phyloP scores from a whole-genome alignment of 2,329 filamentous ascomycete species.

The Fusarium sp. region DNA sequence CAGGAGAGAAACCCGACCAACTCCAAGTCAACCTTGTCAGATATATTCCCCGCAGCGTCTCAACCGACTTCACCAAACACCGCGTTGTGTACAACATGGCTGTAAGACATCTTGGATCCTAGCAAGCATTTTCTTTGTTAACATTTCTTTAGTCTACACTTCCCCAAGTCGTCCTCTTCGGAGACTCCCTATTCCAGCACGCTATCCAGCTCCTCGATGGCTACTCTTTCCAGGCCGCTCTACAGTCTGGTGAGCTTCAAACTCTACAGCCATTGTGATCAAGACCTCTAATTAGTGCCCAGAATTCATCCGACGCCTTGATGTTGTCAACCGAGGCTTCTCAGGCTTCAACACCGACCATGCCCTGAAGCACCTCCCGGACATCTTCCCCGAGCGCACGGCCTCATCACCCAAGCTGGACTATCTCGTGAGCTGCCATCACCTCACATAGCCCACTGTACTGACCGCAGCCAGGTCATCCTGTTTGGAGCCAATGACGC shows the following conservation, averaged over 20 bases:
- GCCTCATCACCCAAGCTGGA: constrained; percentile 67
- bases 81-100: constrained; percentile 28
- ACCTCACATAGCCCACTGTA: background rate
- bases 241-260: constrained; percentile 72
- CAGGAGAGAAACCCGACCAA: background rate
- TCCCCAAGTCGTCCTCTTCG: constrained; percentile 85
- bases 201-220: constrained; percentile 71
- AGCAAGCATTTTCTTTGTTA: background rate
- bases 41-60: constrained; percentile 7
- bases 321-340: constrained; percentile 90
- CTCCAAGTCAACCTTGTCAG: background rate
- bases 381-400: constrained; percentile 76
- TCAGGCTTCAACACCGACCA: constrained; percentile 87
- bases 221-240: constrained; percentile 78
- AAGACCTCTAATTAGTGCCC: constrained; percentile 7
- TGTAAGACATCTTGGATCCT: constrained; percentile 22
- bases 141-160: constrained; percentile 60
- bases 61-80: background rate
- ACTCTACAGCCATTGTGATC: background rate
- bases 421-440: constrained; percentile 67
- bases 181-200: constrained; percentile 87
- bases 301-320: constrained; percentile 82
- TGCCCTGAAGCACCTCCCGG: constrained; percentile 74
- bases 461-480: constrained; percentile 67
- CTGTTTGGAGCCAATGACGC: constrained; percentile 95